Evolutionary conservation across 2,329 filamentous ascomycete genomes (phyloP).

Genomic region (Ceratocystis variospora): DNA sequence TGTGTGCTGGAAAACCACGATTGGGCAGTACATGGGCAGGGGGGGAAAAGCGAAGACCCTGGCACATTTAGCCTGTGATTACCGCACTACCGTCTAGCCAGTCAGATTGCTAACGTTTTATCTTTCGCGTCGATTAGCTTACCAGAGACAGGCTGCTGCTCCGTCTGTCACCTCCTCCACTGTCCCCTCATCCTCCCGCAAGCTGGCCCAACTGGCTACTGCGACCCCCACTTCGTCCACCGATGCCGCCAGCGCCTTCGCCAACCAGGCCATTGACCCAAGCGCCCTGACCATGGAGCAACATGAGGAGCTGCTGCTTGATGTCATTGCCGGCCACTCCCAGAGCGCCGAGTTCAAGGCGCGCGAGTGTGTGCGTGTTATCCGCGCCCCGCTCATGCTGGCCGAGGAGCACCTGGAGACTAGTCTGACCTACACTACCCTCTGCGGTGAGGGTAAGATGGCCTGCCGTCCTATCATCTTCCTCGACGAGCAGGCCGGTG

Average conservation of each 20-base stretch:
- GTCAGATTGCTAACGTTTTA: background rate
- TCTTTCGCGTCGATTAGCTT: background rate
- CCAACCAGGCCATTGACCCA: conserved; percentile 11
- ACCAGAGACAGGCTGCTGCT: conserved; percentile 9
- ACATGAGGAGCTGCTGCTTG: conserved; percentile 18
- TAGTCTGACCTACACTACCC: conserved; percentile 15
- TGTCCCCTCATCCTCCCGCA: conserved; percentile 1
- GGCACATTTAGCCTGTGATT: background rate
- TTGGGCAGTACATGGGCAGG: background rate
- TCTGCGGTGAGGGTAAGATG: conserved; percentile 17
- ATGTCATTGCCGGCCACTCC: conserved; percentile 17
- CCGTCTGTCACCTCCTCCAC: background rate
- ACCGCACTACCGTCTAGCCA: background rate
- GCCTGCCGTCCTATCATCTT: conserved; percentile 18
- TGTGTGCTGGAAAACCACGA: background rate
- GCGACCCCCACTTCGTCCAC: conserved; percentile 5
- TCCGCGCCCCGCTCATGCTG: conserved; percentile 18
- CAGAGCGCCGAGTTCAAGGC: conserved; percentile 15
- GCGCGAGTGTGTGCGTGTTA: conserved; percentile 15
- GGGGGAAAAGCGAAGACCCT: background rate
- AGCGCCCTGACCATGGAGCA: conserved; percentile 11
- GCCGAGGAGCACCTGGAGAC: conserved; percentile 18
- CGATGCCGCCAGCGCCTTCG: conserved; percentile 10
- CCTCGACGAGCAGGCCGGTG: conserved; percentile 17
- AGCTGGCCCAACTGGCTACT: conserved; percentile 16